Base-by-base conservation (phyloP, 805 yeast genomes). In the Groenewaldozyma salmanticensis region DNA sequence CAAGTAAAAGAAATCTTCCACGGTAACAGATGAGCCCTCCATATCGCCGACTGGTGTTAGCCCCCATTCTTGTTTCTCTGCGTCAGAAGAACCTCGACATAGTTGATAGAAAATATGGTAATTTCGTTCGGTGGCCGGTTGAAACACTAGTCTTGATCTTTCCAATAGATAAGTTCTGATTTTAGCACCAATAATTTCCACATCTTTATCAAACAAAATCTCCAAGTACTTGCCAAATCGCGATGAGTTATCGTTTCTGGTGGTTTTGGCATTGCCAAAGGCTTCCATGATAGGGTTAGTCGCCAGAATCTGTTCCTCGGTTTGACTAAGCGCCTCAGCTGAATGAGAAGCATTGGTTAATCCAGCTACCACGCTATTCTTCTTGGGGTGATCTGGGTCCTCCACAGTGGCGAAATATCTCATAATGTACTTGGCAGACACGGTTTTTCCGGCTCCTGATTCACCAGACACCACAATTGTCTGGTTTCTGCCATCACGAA, bases 381-480 rank as follows among this genome's bases (percentile, higher is more conserved):
- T 42, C n/a, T 52, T 47, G 9, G 61, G 65, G 37, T 53, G 58
- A 52, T 59, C 55, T 45, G 69, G 62, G 44, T 64, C 66, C 44
- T 90, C 96, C 13, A 90, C 96, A 15, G 95, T 79, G 3, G 97
- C 97, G 61, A 90, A 88, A 63, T 88, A 90, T 61, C 97, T 77
- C 97, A 90, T 90, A 50, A 90, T 90, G 62, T 84, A 90, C 60
- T 90, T 90, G 31, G 98, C 98, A 48, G 92, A 79, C 33, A 90
- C 97, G 3, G 97, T 92, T 57, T 90, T 92, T 62, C 98, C 98
- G 21, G 98, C 97, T 63, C 98, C 98, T 4, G 95, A 84, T 65
- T 90, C 98, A 65, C 98, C 98, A 52, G 88, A 78, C 15, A 90
- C 97, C 15, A 90, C 96, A 48, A 90, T 88, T 1, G 98, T 90